These are phyloP conservation scores for Kuraishia piskuri DNA, from an alignment of 805 yeast genomes.

Conservation along the genomic window DNA sequence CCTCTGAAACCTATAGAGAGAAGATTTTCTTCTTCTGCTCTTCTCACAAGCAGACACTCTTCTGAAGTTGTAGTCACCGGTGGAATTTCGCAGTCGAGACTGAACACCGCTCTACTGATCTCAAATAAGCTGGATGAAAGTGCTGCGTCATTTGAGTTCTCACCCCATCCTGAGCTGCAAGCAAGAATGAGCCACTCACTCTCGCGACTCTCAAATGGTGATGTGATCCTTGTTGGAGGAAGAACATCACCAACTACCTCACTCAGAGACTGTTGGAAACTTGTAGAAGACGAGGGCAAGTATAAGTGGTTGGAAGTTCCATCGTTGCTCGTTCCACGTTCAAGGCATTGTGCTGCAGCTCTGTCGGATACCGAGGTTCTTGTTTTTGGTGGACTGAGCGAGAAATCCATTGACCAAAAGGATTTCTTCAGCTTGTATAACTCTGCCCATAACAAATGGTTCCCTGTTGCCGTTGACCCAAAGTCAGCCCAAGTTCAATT, in stretches of 20 bases:
- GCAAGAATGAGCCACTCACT: slow-evolving; percentile 56
- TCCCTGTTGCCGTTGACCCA: background rate
- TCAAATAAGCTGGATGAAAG: background rate
- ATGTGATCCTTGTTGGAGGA: slow-evolving; percentile 51
- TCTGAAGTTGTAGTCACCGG: slow-evolving; percentile 18
- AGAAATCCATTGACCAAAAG: slow-evolving; percentile 5
- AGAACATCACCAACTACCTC: slow-evolving; percentile 49
- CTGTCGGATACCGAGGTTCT: slow-evolving; percentile 23
- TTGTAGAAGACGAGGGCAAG: slow-evolving; percentile 9
- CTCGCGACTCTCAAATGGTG: slow-evolving; percentile 21
- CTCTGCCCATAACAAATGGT: background rate
- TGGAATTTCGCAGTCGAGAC: slow-evolving; percentile 33
- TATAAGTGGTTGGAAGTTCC: slow-evolving; percentile 31
- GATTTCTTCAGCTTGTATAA: background rate
- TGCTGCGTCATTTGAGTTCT: slow-evolving; percentile 6
- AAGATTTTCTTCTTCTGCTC: slow-evolving; percentile 3
- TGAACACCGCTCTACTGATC: slow-evolving; percentile 12
- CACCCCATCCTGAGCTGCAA: slow-evolving; percentile 9
- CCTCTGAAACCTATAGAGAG: background rate
- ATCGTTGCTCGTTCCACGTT: slow-evolving; percentile 35
- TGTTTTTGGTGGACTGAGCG: slow-evolving; percentile 42
- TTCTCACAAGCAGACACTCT: slow-evolving; percentile 6
- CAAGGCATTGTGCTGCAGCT: slow-evolving; percentile 38
- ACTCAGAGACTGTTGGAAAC: slow-evolving; percentile 34
- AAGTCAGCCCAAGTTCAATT: background rate